A percentile compares a stretch with the other conserved stretches of the same genome.
phyloP scores from a whole-genome alignment of 352 stramenopile species.

The Halophytophthora polymorphica region DNA sequence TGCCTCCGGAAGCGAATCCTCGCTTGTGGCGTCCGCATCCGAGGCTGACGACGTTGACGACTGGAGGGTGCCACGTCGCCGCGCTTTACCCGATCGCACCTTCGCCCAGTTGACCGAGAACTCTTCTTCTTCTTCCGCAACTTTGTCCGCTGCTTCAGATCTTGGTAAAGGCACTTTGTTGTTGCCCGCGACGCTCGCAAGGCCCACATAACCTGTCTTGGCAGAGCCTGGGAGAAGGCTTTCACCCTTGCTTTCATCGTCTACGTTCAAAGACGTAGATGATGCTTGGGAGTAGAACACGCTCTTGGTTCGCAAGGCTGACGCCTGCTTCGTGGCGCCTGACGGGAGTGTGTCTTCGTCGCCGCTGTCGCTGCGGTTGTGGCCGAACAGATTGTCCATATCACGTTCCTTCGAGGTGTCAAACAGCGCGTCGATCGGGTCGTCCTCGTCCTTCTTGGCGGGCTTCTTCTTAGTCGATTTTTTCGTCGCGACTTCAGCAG shows the following conservation, averaged over 20 bases:
- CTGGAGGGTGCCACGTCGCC: conserved; percentile 14
- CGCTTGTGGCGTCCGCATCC: neutral
- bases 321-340: neutral
- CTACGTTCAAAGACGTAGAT: conserved; percentile 6
- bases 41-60: conserved; percentile 3
- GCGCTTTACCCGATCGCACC: conserved; percentile 30
- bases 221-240: neutral
- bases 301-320: conserved; percentile 1
- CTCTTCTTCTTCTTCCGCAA: conserved; percentile 29
- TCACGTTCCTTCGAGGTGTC: conserved; percentile 47
- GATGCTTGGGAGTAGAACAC: conserved; percentile 1
- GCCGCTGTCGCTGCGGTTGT: neutral
- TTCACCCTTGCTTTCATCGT: conserved; percentile 2
- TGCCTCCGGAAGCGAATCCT: conserved; percentile 4
- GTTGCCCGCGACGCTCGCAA: neutral
- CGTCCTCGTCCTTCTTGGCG: conserved; percentile 20
- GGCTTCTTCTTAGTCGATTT: conserved; percentile 2
- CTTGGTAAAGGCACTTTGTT: conserved; percentile 1
- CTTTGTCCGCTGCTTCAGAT: conserved; percentile 2
- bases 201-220: conserved; percentile 3
- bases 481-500: neutral
- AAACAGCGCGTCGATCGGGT: conserved; percentile 72
- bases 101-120: conserved; percentile 46
- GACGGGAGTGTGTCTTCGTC: conserved; percentile 1
- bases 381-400: conserved; percentile 29